Base-by-base conservation (phyloP, 1,284 basidiomycete species). In the Rhodofomes roseus region DNA sequence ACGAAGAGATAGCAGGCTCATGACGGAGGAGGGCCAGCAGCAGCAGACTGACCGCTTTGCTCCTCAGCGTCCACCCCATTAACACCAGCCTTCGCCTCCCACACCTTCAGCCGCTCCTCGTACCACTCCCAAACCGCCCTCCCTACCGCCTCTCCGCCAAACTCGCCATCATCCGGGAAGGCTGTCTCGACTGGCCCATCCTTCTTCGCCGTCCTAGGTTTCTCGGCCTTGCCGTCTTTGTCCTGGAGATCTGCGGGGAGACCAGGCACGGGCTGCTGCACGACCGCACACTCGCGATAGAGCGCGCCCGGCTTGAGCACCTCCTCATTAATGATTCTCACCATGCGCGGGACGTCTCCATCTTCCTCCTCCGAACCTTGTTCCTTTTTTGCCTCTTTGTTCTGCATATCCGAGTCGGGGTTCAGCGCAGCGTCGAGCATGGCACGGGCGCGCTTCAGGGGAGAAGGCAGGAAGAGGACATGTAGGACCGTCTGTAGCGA, bases 231-330 rank as follows among this genome's bases (percentile, higher is more conserved):
- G 40, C 39, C 34, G 53, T 63, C 29, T 61, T 55, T n/a, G n/a
- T n/a, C n/a, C n/a, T n/a, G 4, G 60, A 61, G 2, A 63, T 58
- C n/a, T 55, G 50, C 1, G 41, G 76, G 65, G 37, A 70, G 50
- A 53, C 62, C 14, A 9, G 78, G 78, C 36, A 87, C 74, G 18
- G 69, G 72, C 12, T 89, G 62, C 34, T 70, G 73, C 1, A 87
- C 85, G 2, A 86, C 80, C 0, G 84, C 82, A 63, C 88, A 90
- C 65, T 92, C 88, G 14, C 85, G 78, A 65, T 92, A 91, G 27
- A 92, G 71, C n/a, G 86, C 82, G 0, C 90, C 89, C 1, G 89
- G 87, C 70, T 87, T 86, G 44, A 92, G 76, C 2, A 89, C 80
- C 66, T 90, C 85, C 61, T 81, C 79, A 22, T 76, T 73, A 63